Conservation (phyloP, 129 eudicot genomes). For the Kitagawia praeruptora region DNA sequence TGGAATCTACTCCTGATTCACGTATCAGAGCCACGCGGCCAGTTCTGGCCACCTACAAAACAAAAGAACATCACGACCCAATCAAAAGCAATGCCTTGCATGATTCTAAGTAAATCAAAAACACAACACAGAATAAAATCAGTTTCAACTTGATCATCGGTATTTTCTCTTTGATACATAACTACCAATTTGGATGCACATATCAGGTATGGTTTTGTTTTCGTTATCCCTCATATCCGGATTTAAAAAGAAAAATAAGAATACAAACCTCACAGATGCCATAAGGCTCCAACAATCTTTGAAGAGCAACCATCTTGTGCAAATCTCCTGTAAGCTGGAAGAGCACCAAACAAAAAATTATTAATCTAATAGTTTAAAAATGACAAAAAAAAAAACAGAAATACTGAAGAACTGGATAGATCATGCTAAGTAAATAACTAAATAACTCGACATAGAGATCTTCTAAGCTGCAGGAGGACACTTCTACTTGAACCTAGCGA, state of each 20-base stretch:
- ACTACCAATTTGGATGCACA: not conserved
- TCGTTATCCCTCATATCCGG: not conserved
- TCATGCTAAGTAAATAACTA: not conserved
- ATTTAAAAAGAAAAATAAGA: not conserved
- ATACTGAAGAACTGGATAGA: not conserved
- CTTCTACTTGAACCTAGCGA: not conserved
- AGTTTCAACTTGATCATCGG: not conserved
- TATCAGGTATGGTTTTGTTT: not conserved
- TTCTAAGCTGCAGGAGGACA: not conserved
- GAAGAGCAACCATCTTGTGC: slow-evolving; percentile 75
- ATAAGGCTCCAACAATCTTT: slow-evolving; percentile 68
- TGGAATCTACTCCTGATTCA: slow-evolving; percentile 63
- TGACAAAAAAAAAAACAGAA: not conserved
- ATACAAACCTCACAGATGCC: slow-evolving; percentile 86
- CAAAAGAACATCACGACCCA: not conserved
- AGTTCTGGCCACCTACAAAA: slow-evolving; percentile 62
- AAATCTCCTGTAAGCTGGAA: slow-evolving; percentile 83
- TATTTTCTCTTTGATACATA: not conserved
- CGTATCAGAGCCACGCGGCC: slow-evolving; percentile 59
- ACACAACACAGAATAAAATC: not conserved
- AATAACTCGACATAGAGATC: not conserved
- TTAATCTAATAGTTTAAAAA: not conserved
- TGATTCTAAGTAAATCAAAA: not conserved
- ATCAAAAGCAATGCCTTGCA: not conserved
- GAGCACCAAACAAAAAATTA: slow-evolving; percentile 11